Evolutionary conservation across 177 flowering plant genomes (phyloP).

Genomic region (Vitis hybrid): DNA sequence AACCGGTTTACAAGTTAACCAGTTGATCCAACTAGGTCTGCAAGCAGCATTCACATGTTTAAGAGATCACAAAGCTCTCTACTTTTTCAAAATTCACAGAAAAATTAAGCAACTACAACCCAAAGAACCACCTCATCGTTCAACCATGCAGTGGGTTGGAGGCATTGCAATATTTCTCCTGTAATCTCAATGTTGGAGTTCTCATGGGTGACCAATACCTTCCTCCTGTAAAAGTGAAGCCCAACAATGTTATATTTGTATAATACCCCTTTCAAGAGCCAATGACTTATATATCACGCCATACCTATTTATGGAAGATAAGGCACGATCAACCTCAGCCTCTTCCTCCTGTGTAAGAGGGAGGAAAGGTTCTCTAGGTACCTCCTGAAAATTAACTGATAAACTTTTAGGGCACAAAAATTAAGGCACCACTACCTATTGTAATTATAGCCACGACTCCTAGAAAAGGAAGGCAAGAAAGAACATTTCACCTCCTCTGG

Average conservation of each 20-base stretch:
- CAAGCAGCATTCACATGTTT: too few relatives aligned
- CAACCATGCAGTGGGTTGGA: conserved; percentile 79
- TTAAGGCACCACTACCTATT: neutral
- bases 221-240: conserved; percentile 44
- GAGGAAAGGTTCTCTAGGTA: conserved; percentile 49
- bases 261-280: neutral
- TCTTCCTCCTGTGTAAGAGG: conserved; percentile 78
- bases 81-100: neutral
- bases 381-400: conserved; percentile 38
- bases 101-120: neutral
- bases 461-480: neutral
- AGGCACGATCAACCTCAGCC: conserved; percentile 53
- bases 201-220: conserved; percentile 61
- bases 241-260: conserved; percentile 2
- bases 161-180: conserved; percentile 69
- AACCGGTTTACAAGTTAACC: conserved; percentile 2
- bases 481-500: conserved; percentile 35
- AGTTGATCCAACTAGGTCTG: neutral
- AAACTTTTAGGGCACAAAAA: neutral
- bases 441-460: neutral
- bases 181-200: conserved; percentile 80
- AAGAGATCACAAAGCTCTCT: neutral
- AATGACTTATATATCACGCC: neutral
- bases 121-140: conserved; percentile 81
- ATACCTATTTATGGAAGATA: conserved; percentile 54